These are phyloP conservation scores for sweet orange (Citrus sinensis) DNA, from an alignment of 345 rosid genomes.

Conservation along the genomic window DNA sequence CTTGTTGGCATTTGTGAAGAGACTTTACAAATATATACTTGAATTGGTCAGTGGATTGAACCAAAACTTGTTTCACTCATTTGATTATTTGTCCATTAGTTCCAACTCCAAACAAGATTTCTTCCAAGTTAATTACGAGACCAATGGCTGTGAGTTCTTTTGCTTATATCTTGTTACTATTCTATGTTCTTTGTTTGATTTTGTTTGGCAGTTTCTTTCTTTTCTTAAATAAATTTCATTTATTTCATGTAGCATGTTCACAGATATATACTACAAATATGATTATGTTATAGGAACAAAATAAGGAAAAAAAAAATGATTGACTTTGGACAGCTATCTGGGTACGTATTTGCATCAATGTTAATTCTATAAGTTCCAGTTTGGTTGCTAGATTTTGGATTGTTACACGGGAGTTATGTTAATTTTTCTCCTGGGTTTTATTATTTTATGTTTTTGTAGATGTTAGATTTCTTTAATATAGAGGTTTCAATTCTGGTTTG, in stretches of 20 bases:
- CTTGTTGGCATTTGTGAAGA: not conserved
- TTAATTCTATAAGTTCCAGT: not conserved
- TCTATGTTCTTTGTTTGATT: not conserved
- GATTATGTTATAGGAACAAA: not conserved
- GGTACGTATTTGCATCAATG: not conserved
- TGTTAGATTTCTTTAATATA: not conserved
- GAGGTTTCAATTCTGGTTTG: not conserved
- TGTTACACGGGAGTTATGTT: not conserved
- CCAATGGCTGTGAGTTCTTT: conserved; percentile 6
- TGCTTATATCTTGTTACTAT: not conserved
- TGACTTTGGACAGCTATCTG: not conserved
- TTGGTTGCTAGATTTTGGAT: not conserved
- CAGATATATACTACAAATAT: not conserved
- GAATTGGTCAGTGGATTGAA: not conserved
- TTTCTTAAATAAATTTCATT: not conserved
- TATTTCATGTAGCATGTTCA: not conserved
- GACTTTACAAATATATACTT: not conserved
- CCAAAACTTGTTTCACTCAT: not conserved
- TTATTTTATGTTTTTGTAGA: not conserved
- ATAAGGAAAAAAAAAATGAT: not conserved
- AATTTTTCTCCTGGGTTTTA: not conserved
- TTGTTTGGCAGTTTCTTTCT: not conserved
- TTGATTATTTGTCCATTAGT: not conserved
- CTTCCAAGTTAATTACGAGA: not conserved
- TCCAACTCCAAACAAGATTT: not conserved